A percentile compares a stretch with the other conserved stretches of the same genome.
phyloP scores from a whole-genome alignment of 2,329 filamentous ascomycete genomes.

The Acarospora socialis region DNA sequence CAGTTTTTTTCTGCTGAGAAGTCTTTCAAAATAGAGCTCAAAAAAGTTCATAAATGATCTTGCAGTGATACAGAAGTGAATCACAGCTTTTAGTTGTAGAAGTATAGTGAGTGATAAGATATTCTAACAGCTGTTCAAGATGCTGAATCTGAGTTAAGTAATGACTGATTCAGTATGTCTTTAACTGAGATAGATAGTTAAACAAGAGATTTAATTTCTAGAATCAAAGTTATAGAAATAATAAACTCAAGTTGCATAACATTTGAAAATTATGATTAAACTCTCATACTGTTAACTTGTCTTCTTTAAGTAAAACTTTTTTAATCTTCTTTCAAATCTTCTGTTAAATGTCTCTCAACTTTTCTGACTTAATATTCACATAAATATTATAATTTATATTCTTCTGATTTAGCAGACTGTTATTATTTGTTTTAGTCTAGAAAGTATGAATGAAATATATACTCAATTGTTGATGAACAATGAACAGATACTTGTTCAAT shows the following conservation, averaged over 20 bases:
- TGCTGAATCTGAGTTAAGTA: constrained; percentile 1
- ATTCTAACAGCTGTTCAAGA: constrained; percentile 3
- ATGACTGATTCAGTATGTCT: constrained; percentile 1
- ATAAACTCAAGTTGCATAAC: too few relatives aligned
- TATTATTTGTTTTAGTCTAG: constrained; percentile 1
- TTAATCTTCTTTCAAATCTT: constrained; percentile 1
- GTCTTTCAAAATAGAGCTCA: constrained; percentile 23
- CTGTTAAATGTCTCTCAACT: constrained; percentile 4
- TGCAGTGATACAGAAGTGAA: constrained; percentile 17
- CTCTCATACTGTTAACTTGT: constrained; percentile 5
- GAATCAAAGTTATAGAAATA: constrained; percentile 2
- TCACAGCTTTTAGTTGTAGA: constrained; percentile 16
- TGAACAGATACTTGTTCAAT: not conserved
- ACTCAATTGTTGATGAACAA: not conserved
- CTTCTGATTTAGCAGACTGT: constrained; percentile 1
- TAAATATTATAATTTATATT: constrained; percentile 4
- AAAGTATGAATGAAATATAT: not conserved
- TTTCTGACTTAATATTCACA: constrained; percentile 6
- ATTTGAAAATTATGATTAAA: constrained; percentile 1
- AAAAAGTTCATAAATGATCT: constrained; percentile 25
- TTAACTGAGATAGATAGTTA: constrained; percentile 3
- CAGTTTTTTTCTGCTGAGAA: constrained; percentile 10
- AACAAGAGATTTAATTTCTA: constrained; percentile 4
- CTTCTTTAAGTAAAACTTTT: constrained; percentile 5
- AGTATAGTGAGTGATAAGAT: too few relatives aligned